phyloP scores from a whole-genome alignment of 2,329 filamentous ascomycete genomes.

The Phialocephala subalpina region DNA sequence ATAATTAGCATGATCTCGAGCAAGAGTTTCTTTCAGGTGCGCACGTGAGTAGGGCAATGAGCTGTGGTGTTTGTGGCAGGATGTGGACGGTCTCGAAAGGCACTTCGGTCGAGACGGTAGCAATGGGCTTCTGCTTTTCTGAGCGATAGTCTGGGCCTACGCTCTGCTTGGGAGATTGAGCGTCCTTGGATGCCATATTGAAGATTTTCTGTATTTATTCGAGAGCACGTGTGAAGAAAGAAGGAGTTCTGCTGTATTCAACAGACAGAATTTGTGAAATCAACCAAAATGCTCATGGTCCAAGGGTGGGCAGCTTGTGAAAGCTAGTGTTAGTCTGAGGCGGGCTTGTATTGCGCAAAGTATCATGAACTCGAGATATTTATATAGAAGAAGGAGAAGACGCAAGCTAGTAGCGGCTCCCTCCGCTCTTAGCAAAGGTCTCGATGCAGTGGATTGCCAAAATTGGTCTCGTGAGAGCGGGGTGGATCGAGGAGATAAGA shows the following conservation, averaged over 20 bases:
- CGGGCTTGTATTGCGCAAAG: neutral
- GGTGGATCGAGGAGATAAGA: slow-evolving; percentile 19
- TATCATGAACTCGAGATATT: slow-evolving; percentile 1
- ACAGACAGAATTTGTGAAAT: neutral
- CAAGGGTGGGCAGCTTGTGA: neutral
- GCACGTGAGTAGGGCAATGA: slow-evolving; percentile 97
- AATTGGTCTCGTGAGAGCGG: slow-evolving; percentile 19
- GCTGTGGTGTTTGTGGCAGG: slow-evolving; percentile 90
- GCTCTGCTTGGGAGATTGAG: slow-evolving; percentile 63
- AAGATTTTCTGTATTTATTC: neutral
- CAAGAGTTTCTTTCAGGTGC: slow-evolving; percentile 48
- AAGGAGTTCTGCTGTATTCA: neutral
- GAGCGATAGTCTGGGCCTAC: slow-evolving; percentile 84
- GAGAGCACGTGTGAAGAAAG: neutral
- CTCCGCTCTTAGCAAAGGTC: slow-evolving; percentile 3
- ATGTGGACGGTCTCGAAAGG: slow-evolving; percentile 88
- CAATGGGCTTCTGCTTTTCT: slow-evolving; percentile 80
- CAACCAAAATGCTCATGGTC: slow-evolving; percentile 11
- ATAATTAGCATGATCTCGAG: neutral
- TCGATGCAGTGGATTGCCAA: neutral
- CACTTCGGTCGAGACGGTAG: slow-evolving; percentile 87
- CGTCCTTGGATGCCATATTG: slow-evolving; percentile 37
- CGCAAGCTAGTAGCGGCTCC: neutral
- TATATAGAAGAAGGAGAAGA: neutral
- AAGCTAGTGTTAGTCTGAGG: neutral